Evolutionary conservation across 129 eudicot genomes (phyloP).

Genomic region (Flaveria ramosissima): DNA sequence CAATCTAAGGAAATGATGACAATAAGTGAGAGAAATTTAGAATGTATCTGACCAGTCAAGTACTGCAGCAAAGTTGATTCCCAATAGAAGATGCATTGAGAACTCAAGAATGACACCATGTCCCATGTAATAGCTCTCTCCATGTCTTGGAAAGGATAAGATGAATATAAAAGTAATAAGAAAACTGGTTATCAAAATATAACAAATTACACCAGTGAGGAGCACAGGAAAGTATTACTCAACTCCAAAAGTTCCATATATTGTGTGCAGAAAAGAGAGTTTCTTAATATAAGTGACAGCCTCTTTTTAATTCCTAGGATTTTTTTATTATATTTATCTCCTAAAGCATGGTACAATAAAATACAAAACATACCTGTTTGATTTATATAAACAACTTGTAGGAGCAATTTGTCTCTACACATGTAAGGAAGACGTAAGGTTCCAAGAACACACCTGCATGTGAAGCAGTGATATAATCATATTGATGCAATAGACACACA

Average conservation of each 20-base stretch:
- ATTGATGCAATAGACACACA: no score
- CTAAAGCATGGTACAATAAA: slow-evolving; percentile 31
- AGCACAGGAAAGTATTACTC: neutral
- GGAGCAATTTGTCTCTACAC: no score
- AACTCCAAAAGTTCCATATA: neutral
- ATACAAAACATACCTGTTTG: no score
- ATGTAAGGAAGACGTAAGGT: no score
- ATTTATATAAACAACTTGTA: no score
- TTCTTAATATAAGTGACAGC: neutral
- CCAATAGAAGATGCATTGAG: slow-evolving; percentile 58
- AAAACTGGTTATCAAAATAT: neutral
- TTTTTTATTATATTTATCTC: slow-evolving; percentile 66
- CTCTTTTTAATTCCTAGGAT: slow-evolving; percentile 51
- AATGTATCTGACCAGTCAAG: slow-evolving; percentile 58
- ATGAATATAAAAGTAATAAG: neutral
- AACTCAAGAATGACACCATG: slow-evolving; percentile 69
- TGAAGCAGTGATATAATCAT: no score
- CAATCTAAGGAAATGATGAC: neutral
- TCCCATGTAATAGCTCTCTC: slow-evolving; percentile 87
- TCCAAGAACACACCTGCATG: no score
- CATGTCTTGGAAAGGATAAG: slow-evolving; percentile 52
- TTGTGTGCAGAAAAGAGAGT: slow-evolving; percentile 1
- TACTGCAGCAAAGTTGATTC: slow-evolving; percentile 74
- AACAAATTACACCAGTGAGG: neutral
- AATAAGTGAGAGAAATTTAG: neutral